A percentile compares a stretch with the other conserved stretches of the same genome.
These are phyloP conservation scores for Mycosphaerelloides madeirae DNA, from an alignment of 2,329 filamentous ascomycete species.

Conservation along the genomic window DNA sequence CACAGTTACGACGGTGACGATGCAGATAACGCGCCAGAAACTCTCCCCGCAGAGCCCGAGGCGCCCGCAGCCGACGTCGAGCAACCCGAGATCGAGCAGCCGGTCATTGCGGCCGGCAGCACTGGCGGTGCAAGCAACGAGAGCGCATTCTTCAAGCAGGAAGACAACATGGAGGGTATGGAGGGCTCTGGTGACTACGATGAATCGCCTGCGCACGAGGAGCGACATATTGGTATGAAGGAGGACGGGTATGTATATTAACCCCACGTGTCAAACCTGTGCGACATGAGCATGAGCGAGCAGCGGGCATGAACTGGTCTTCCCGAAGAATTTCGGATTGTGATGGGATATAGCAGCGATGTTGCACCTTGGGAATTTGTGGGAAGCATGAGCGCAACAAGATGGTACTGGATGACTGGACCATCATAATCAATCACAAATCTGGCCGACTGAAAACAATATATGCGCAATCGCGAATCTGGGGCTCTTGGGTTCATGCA, in stretches of 20 bases:
- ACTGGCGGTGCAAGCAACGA: conserved; percentile 16
- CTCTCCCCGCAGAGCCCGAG: conserved; percentile 17
- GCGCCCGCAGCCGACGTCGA: conserved; percentile 11
- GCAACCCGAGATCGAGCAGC: conserved; percentile 8
- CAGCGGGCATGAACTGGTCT: background rate
- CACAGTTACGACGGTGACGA: conserved; percentile 52
- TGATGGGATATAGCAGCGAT: no score
- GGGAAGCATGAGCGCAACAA: background rate
- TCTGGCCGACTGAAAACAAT: no score
- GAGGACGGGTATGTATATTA: conserved; percentile 76
- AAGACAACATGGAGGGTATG: conserved; percentile 27
- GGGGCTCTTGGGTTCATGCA: no score
- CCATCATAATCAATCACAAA: background rate
- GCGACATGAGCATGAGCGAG: conserved; percentile 13
- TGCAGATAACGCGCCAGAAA: conserved; percentile 46
- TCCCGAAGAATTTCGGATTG: no score
- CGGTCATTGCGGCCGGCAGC: conserved; percentile 15
- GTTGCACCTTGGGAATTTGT: background rate
- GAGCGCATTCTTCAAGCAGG: conserved; percentile 29
- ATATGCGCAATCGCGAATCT: no score
- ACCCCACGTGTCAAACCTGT: background rate
- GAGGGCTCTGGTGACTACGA: conserved; percentile 22
- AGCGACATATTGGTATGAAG: conserved; percentile 65
- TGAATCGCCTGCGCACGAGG: conserved; percentile 33
- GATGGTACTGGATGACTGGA: conserved; percentile 1